Evolutionary conservation across 2,329 filamentous ascomycete species (phyloP), one percentile per base, ranked within the genome.

Genomic region (Aspergillus quadrilineatus): DNA sequence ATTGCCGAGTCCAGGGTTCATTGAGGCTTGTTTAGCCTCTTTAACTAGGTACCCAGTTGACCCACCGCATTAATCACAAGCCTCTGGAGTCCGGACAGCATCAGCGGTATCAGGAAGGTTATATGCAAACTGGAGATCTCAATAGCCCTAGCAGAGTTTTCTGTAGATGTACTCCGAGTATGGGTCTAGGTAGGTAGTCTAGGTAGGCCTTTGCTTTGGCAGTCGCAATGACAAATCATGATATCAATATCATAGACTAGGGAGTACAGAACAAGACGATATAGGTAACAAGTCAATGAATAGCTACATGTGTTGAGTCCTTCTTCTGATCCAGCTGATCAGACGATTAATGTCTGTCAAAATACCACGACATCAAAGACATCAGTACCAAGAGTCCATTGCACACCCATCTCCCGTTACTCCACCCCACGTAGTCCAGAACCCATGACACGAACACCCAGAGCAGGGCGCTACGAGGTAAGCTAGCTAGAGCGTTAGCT

Each of bases 351-450:
- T 45, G 43, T 30, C 43, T 30, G 43, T 30, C 43, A 45, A 45
- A 45, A 45, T 45, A 45, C 43, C 43, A 45, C 43, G 43, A 45
- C 43, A 45, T 45, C 43, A 45, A 45, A 45, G 43, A 29, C 43
- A 45, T 45, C 43, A 45, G 43, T 45, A 45, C 43, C 28, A 45
- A 45, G 43, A 45, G 43, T 45, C 22, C 43, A 45, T 45, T 45
- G 43, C 43, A 45, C 43, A 45, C 43, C 43, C 26, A 45, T 45
- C 43, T 45, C 43, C 43, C 43, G 43, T 45, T 45, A 45, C 43
- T 45, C 43, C 43, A 45, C 43, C 43, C 43, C 43, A 45, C 28
- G 43, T 45, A 45, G 22, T 45, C 43, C 8, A 30, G 28, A 45
- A 30, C 43, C 43, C 43, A 45, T 45, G 43, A 45, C 43, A 45